phyloP scores from a whole-genome alignment of 2,329 filamentous ascomycete species.

The Triangularia verruculosa region DNA sequence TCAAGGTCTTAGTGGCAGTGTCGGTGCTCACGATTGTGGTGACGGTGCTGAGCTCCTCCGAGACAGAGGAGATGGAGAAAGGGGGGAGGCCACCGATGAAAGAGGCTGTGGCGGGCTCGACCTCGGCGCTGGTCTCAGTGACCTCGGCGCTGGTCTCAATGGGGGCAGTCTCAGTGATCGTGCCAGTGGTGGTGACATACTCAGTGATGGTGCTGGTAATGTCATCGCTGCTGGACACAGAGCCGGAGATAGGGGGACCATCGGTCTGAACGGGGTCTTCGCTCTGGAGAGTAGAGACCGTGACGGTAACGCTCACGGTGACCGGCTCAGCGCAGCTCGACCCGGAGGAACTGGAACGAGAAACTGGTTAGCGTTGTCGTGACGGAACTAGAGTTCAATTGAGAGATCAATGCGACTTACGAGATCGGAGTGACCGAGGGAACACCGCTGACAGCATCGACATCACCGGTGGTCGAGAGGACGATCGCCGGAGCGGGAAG shows the following conservation, averaged over 20 bases:
- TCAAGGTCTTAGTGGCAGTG: not conserved
- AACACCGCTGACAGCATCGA: not conserved
- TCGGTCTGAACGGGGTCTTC: conserved; percentile 6
- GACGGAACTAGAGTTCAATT: not conserved
- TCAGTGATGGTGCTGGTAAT: not conserved
- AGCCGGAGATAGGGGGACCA: not conserved
- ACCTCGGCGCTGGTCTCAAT: not conserved
- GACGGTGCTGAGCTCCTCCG: not conserved
- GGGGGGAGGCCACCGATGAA: not conserved
- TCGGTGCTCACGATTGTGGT: not conserved
- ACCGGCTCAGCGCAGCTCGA: conserved; percentile 2
- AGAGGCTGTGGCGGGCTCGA: not conserved
- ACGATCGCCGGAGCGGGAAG: not conserved
- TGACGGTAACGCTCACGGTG: conserved; percentile 13
- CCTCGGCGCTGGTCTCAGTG: not conserved
- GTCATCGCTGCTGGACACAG: not conserved
- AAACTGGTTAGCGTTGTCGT: not conserved
- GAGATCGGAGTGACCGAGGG: not conserved
- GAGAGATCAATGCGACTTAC: not conserved
- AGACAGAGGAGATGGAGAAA: not conserved
- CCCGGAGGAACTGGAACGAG: not conserved
- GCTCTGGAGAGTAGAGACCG: conserved; percentile 11
- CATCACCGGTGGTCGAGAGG: not conserved
- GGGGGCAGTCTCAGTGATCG: not conserved
- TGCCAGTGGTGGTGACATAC: not conserved